Conservation (phyloP, 345 rosid genomes). For the Capsella bursapastoris region DNA sequence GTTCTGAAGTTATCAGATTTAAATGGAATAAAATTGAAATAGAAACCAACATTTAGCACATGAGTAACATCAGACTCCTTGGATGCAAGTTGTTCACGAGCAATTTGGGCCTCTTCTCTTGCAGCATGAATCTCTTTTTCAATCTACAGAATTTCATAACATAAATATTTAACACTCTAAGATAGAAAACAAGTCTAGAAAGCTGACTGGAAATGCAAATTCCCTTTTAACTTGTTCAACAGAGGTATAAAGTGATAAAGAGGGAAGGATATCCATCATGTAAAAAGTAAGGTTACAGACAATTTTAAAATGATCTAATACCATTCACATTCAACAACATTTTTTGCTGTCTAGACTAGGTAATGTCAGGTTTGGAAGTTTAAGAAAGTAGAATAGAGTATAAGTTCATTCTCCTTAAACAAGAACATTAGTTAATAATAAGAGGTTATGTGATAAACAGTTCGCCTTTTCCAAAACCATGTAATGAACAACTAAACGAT, state of each 20-base stretch:
- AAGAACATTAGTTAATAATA: neutral
- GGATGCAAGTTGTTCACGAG: conserved; percentile 59
- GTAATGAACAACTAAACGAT: conserved; percentile 4
- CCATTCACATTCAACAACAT: neutral
- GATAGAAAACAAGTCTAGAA: conserved; percentile 23
- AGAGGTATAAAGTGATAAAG: conserved; percentile 17
- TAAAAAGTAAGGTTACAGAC: neutral
- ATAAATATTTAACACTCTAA: conserved; percentile 19
- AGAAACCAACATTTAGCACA: conserved; percentile 47
- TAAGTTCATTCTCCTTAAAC: neutral
- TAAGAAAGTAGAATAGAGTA: neutral
- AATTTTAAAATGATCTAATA: neutral
- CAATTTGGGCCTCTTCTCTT: conserved; percentile 61
- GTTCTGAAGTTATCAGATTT: conserved; percentile 20
- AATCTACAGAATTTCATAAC: conserved; percentile 50
- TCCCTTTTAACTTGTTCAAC: neutral
- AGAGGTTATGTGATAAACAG: conserved; percentile 11
- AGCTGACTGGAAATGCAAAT: neutral
- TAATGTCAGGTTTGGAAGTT: neutral
- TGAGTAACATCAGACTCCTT: conserved; percentile 48
- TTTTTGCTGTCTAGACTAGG: neutral
- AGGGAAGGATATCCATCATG: neutral
- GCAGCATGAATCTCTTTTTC: conserved; percentile 68
- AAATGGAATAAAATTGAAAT: conserved; percentile 12
- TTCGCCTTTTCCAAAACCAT: conserved; percentile 1